These are phyloP conservation scores for Gilbertella persicaria DNA, from an alignment of 371 early-diverging fungal species.

Conservation along the genomic window DNA sequence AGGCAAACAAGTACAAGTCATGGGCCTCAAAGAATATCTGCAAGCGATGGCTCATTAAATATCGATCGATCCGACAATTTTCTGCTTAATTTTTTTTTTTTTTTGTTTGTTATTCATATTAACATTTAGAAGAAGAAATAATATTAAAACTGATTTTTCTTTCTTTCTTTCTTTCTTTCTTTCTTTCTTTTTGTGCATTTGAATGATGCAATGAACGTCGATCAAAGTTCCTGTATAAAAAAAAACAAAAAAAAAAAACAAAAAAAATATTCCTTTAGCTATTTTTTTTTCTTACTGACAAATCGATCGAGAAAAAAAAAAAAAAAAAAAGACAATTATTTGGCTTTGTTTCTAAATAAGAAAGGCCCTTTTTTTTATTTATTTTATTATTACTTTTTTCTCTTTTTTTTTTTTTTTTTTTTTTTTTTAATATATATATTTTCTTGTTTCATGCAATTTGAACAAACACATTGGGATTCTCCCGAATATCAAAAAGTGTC, in stretches of 20 bases:
- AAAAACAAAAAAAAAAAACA: neutral
- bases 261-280: neutral
- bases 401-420: no score
- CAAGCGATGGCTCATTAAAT: slow-evolving; percentile 3
- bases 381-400: neutral
- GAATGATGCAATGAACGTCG: no score
- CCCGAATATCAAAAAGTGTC: no score
- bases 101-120: neutral
- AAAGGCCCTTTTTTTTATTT: no score
- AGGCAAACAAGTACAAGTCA: slow-evolving; percentile 16
- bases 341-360: neutral
- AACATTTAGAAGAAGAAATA: neutral
- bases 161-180: no score
- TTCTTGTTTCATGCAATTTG: no score
- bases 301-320: slow-evolving; percentile 4
- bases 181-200: no score
- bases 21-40: slow-evolving; percentile 20
- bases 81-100: neutral
- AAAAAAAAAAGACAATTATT: neutral
- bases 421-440: no score
- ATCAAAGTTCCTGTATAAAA: slow-evolving; percentile 3
- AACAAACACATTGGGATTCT: no score
- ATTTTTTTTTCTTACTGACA: neutral
- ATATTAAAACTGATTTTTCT: no score
- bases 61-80: neutral